A percentile compares a stretch with the other conserved stretches of the same genome.
phyloP scores from a whole-genome alignment of 345 rosid species.

The Zanthoxylum bungeanum region DNA sequence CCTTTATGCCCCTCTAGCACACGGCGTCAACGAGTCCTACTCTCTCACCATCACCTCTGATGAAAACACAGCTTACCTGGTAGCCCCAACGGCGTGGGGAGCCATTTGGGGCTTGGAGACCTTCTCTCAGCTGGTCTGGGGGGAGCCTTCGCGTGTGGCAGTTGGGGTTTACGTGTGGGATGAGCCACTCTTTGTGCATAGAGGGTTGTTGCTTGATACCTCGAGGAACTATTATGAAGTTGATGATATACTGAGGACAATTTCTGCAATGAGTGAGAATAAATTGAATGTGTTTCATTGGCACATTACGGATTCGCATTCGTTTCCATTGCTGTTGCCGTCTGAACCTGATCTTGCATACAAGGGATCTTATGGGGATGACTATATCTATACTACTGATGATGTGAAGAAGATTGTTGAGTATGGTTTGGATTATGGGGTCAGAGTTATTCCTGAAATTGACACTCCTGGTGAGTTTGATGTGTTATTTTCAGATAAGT shows the following conservation, averaged over 20 bases:
- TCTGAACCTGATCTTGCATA: conserved; percentile 71
- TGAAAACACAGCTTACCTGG: conserved; percentile 30
- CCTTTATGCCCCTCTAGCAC: conserved; percentile 50
- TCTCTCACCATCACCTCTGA: conserved; percentile 44
- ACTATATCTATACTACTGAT: conserved; percentile 54
- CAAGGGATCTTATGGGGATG: conserved; percentile 65
- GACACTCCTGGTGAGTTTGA: conserved; percentile 74
- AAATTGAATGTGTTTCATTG: conserved; percentile 91
- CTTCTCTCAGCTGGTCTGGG: conserved; percentile 83
- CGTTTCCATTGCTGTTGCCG: conserved; percentile 74
- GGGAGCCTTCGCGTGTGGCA: conserved; percentile 41
- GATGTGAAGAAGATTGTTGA: conserved; percentile 55
- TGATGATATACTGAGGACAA: conserved; percentile 61
- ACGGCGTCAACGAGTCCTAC: conserved; percentile 75
- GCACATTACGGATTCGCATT: conserved; percentile 86
- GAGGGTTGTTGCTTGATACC: conserved; percentile 76
- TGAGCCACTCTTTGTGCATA: conserved; percentile 60
- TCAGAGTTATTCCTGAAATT: conserved; percentile 75
- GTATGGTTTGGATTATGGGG: conserved; percentile 75
- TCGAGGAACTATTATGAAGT: conserved; percentile 77
- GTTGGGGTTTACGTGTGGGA: conserved; percentile 50
- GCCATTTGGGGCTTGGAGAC: conserved; percentile 91
- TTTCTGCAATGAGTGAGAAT: conserved; percentile 67
- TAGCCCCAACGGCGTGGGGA: conserved; percentile 68
- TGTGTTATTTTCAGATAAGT: neutral